These are phyloP conservation scores for Flaveria floridana DNA, from an alignment of 140 eudicot species.

Conservation along the genomic window DNA sequence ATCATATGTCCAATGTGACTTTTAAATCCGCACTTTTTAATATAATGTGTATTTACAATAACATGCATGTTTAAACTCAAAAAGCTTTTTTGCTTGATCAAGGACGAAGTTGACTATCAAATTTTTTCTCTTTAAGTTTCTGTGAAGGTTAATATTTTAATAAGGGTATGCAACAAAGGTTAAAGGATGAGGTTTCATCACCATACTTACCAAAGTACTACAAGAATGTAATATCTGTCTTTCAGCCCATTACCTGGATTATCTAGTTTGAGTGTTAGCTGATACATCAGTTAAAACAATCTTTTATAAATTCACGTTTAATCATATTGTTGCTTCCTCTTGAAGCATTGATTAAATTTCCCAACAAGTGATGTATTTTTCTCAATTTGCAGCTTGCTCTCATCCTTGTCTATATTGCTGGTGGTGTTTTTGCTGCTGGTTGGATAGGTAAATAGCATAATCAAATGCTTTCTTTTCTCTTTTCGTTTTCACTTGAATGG, in stretches of 20 bases:
- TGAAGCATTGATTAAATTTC: not conserved
- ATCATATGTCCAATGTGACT: not conserved
- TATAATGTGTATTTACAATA: not conserved
- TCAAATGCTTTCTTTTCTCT: not conserved
- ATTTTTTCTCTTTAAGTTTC: not conserved
- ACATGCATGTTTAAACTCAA: not conserved
- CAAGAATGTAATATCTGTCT: not conserved
- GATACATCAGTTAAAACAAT: not conserved
- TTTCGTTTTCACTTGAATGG: slow-evolving; percentile 18
- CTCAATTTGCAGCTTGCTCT: slow-evolving; percentile 71
- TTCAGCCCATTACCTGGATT: slow-evolving; percentile 9
- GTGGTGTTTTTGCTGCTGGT: slow-evolving; percentile 92
- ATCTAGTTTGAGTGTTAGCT: slow-evolving; percentile 23
- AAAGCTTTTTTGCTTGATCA: slow-evolving; percentile 18
- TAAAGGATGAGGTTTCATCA: slow-evolving; percentile 16
- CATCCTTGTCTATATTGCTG: slow-evolving; percentile 80
- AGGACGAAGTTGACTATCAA: slow-evolving; percentile 4
- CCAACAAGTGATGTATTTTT: slow-evolving; percentile 31
- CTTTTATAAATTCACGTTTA: not conserved
- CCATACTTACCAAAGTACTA: slow-evolving; percentile 2
- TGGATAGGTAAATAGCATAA: slow-evolving; percentile 76
- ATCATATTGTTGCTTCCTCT: not conserved
- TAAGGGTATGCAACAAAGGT: not conserved
- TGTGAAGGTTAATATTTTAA: not conserved
- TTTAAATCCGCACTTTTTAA: not conserved